Percentiles rank a stretch among this genome's conserved stretches.
These are phyloP conservation scores for Nyssa sinensis DNA, from an alignment of 148 eudicot genomes.

Conservation along the genomic window DNA sequence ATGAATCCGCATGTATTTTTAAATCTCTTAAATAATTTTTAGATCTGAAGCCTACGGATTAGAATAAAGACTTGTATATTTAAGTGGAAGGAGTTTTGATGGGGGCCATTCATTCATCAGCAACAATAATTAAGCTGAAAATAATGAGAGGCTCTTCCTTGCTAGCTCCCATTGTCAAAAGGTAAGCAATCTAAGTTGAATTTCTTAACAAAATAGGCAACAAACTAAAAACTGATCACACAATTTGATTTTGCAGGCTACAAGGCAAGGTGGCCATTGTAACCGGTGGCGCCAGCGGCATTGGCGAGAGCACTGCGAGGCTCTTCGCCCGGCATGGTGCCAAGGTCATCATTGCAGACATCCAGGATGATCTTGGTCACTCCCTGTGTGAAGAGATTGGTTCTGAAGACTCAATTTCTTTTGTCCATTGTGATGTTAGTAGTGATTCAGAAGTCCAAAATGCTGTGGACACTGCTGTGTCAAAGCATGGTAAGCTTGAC, in stretches of 20 bases:
- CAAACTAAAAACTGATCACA: background rate
- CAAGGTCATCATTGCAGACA: slow-evolving; percentile 18
- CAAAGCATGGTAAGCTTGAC: slow-evolving; percentile 24
- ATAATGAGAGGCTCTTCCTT: background rate
- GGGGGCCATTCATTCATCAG: background rate
- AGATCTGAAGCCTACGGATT: too few relatives aligned
- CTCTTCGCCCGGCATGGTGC: slow-evolving; percentile 15
- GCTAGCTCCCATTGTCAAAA: background rate
- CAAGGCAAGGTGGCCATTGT: slow-evolving; percentile 20
- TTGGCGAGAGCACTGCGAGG: slow-evolving; percentile 13
- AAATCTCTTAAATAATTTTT: too few relatives aligned
- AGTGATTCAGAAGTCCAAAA: slow-evolving; percentile 10
- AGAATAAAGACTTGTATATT: background rate
- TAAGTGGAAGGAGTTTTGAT: background rate
- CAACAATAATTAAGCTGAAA: background rate
- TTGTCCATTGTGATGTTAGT: slow-evolving; percentile 28
- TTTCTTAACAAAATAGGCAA: background rate
- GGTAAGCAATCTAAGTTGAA: background rate
- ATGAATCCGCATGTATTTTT: too few relatives aligned
- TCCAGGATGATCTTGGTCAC: slow-evolving; percentile 11
- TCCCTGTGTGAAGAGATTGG: slow-evolving; percentile 3
- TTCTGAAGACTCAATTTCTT: background rate
- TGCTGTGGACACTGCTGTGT: slow-evolving; percentile 14
- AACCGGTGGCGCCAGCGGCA: slow-evolving; percentile 18
- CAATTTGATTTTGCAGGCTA: slow-evolving; percentile 8